Percentiles rank a stretch among this genome's conserved stretches.
Conservation (phyloP, 805 yeast genomes). For the Yamadazyma sp. region DNA sequence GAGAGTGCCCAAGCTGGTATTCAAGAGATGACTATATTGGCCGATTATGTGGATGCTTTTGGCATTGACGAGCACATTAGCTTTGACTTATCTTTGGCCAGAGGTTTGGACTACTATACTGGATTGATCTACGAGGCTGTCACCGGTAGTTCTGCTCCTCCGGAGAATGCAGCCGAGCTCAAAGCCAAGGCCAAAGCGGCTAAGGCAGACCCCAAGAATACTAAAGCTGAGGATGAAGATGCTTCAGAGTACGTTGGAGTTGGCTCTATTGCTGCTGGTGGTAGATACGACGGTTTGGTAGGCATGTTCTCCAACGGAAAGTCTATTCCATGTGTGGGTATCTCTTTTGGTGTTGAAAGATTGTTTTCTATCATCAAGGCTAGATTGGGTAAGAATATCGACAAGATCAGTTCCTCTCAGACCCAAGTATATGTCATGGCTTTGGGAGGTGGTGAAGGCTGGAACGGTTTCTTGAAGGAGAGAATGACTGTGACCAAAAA, state of each 20-base stretch:
- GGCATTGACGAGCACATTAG: slow-evolving; percentile 66
- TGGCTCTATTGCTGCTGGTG: slow-evolving; percentile 98
- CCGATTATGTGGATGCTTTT: slow-evolving; percentile 80
- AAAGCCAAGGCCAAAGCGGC: slow-evolving; percentile 42
- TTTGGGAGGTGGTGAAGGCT: slow-evolving; percentile 95
- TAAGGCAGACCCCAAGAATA: neutral
- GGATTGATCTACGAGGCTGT: slow-evolving; percentile 97
- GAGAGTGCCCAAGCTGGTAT: slow-evolving; percentile 79
- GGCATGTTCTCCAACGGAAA: slow-evolving; percentile 95
- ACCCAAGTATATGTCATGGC: slow-evolving; percentile 98
- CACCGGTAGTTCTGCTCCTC: slow-evolving; percentile 95
- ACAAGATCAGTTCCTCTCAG: slow-evolving; percentile 72
- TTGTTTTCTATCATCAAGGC: slow-evolving; percentile 85
- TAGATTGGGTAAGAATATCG: slow-evolving; percentile 57
- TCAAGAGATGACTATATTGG: slow-evolving; percentile 71
- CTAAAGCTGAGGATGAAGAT: slow-evolving; percentile 49
- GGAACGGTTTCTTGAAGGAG: slow-evolving; percentile 90
- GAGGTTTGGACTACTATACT: slow-evolving; percentile 97
- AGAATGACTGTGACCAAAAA: slow-evolving; percentile 83
- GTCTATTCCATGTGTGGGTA: slow-evolving; percentile 95
- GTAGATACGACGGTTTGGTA: slow-evolving; percentile 93
- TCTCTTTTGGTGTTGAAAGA: slow-evolving; percentile 96
- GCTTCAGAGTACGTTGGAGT: slow-evolving; percentile 97
- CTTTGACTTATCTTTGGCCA: slow-evolving; percentile 91
- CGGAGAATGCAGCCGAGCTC: slow-evolving; percentile 69